Evolutionary conservation across 2,329 filamentous ascomycete species (phyloP), one percentile per base, ranked within the genome.

Genomic region (Didymosphaeria variabile): DNA sequence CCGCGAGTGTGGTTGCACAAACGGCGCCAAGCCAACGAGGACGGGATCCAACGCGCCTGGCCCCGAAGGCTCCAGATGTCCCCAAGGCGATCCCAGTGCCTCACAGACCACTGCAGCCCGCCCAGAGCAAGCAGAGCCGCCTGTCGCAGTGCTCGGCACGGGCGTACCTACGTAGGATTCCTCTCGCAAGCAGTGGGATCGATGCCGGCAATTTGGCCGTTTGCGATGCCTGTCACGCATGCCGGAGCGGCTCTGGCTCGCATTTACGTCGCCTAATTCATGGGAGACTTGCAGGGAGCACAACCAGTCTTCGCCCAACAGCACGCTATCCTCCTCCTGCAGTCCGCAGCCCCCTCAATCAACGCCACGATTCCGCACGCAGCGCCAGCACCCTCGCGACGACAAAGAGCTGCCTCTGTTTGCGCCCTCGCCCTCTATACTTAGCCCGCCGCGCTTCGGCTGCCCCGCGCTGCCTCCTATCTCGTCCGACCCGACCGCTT

Each of bases 311-410:
- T 40, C 36, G 46, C 40, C 46, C 55, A 55, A 50, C 52, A 36
- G 31, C 53, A 31, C 55, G 44, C 49, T 40, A 17, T 47, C 21
- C 56, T 46, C 21, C 15, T 42, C 36, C 42, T 42, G 51, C 56
- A 50, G 36, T 34, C 38, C 59, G 40, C 56, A 19, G 32, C 57
- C 46, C 52, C 51, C 31, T 44, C 47, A 57, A 49, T 61, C 63
- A 63, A 52, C 65, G 65, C 62, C 65, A 67, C 64, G 62, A 64
- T 61, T 45, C 42, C 60, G 32, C 42, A 44, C 36, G 19, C 26
- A 45, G 19, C 50, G 45, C 51, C 51, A 55, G 34, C 52, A 29
- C 17, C 52, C 29, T 19, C 49, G 31, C 57, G 47, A 53, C 59
- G 36, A 60, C 53, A 44, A 58, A 19, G 45, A 26, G 23, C 29